Percentiles rank a stretch among this genome's conserved stretches.
phyloP scores from a whole-genome alignment of 805 yeast species.

The Vanderwaltozyma tropicalis region DNA sequence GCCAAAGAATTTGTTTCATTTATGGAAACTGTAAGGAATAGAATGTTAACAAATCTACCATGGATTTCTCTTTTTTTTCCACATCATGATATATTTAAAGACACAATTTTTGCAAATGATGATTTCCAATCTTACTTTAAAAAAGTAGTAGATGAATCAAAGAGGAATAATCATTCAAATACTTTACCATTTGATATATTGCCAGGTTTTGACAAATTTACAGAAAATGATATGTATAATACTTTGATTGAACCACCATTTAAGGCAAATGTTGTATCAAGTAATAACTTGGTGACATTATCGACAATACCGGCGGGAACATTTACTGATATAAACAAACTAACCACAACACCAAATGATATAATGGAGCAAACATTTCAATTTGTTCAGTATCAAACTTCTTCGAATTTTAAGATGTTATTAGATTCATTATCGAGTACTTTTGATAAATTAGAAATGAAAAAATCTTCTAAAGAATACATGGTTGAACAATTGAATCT shows the following conservation, averaged over 20 bases:
- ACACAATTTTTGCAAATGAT: constrained; percentile 14
- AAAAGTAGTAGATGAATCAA: not conserved
- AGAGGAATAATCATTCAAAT: not conserved
- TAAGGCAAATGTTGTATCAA: not conserved
- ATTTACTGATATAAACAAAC: not conserved
- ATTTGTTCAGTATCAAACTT: constrained; percentile 21
- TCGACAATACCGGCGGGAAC: not conserved
- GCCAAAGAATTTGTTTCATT: constrained; percentile 14
- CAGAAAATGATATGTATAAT: constrained; percentile 5
- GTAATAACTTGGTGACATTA: not conserved
- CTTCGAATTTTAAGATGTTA: constrained; percentile 19
- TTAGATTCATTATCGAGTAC: constrained; percentile 17
- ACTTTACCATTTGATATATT: constrained; percentile 6
- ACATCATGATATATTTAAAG: constrained; percentile 22
- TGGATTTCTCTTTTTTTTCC: constrained; percentile 22
- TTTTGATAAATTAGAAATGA: constrained; percentile 22
- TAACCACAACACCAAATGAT: not conserved
- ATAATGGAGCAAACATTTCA: constrained; percentile 11
- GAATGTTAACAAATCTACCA: constrained; percentile 21
- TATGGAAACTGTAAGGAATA: constrained; percentile 16
- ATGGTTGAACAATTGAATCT: constrained; percentile 17
- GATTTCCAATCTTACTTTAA: constrained; percentile 19
- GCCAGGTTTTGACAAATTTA: constrained; percentile 7
- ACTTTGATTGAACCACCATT: constrained; percentile 10
- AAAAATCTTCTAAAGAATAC: constrained; percentile 17